Evolutionary conservation across 1,284 basidiomycete species (phyloP), one percentile per base, ranked within the genome.

Genomic region (Ustilago xerochloae): DNA sequence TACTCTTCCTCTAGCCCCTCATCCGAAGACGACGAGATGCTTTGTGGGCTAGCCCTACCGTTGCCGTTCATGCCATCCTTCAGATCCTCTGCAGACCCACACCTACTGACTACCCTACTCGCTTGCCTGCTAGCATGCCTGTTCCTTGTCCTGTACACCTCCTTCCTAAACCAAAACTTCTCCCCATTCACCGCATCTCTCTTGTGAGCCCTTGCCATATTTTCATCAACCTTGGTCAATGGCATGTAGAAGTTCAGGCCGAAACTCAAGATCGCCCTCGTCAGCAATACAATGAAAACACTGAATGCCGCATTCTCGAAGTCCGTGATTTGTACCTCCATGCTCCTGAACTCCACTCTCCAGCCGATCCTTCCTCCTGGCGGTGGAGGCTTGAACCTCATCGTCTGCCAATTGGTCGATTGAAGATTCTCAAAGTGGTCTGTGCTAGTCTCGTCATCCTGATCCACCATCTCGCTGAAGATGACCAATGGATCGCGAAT

Each of bases 361-460:
- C 97, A 99, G 28, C 97, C 97, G 63, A 99, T 98, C 18, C 90
- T 84, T 2, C 93, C 94, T 61, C 93, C 91, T 1, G 92, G 91
- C 35, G 81, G 84, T 7, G 97, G 97, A 6, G 97, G 97, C 85
- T 99, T 99, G 89, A 99, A 99, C 30, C 97, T 90, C 59, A 99
- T 88, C 0, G 97, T 98, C 86, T 99, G 97, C 97, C 97, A 99
- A 84, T 99, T 99, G 9, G 97, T 99, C 6, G 94, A 97, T 89
- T 99, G 97, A 33, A 99, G 91, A 82, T 98, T 99, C 91, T 99
- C 97, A 80, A 99, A 99, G 84, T 99, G 97, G 82, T 99, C 97
- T 76, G 90, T 94, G 65, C 92, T 94, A 26, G 87, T 87, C 39
- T 87, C 86, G 84, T 99, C 94, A 84, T 98, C 93, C 85, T 96